Conservation (phyloP, 345 rosid genomes). For the Aquilaria malaccensis region DNA sequence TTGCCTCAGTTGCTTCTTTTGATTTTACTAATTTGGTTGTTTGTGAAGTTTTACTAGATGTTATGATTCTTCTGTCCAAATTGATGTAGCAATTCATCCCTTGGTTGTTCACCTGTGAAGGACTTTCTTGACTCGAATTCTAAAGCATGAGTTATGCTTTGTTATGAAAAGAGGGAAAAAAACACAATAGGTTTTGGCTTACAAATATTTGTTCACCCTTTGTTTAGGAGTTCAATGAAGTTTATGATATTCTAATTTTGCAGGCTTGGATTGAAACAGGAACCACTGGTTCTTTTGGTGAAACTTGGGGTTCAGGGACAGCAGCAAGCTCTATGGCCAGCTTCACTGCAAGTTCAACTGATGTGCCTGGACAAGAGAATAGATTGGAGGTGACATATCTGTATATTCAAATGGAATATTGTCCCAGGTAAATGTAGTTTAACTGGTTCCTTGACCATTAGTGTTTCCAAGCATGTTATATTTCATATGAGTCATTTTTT, state of each 20-base stretch:
- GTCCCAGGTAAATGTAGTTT: conserved; percentile 62
- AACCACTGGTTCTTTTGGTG: conserved; percentile 55
- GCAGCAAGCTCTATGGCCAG: conserved; percentile 65
- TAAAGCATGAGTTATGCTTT: too few relatives aligned
- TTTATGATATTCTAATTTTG: conserved; percentile 25
- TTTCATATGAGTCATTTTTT: too few relatives aligned
- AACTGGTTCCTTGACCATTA: too few relatives aligned
- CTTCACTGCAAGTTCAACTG: conserved; percentile 40
- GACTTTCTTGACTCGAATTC: too few relatives aligned
- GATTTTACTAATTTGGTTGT: too few relatives aligned
- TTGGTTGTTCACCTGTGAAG: too few relatives aligned
- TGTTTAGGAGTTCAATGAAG: conserved; percentile 8
- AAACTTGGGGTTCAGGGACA: conserved; percentile 69
- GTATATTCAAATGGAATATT: conserved; percentile 95
- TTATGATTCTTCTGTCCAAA: too few relatives aligned
- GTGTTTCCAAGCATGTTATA: too few relatives aligned
- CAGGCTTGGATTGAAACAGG: conserved; percentile 99
- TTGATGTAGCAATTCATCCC: too few relatives aligned
- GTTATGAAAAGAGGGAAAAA: not conserved
- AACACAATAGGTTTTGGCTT: not conserved
- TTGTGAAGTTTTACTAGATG: too few relatives aligned
- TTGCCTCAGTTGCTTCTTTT: too few relatives aligned
- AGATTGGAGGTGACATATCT: conserved; percentile 73
- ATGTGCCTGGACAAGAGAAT: conserved; percentile 50
- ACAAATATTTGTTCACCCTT: not conserved